A percentile compares a stretch with the other conserved stretches of the same genome.
Conservation (phyloP, 148 eudicot genomes). For the Camellia lanceoleosa region DNA sequence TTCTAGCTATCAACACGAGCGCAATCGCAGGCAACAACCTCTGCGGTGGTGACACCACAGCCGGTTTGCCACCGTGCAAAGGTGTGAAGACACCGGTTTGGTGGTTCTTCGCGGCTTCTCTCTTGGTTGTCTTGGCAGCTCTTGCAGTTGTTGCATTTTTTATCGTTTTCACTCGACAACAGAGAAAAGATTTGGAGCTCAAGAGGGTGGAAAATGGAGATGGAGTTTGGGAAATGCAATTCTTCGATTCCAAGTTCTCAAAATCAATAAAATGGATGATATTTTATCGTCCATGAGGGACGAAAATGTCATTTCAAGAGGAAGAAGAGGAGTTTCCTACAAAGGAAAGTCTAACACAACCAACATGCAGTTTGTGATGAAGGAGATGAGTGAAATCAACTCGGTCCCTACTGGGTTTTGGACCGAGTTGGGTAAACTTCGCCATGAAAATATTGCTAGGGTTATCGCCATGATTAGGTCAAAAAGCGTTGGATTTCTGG, state of each 20-base stretch:
- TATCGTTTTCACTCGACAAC: slow-evolving; percentile 16
- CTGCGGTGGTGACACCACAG: slow-evolving; percentile 38
- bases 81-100: slow-evolving; percentile 18
- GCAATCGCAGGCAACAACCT: slow-evolving; percentile 60
- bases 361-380: slow-evolving; percentile 32
- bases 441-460: slow-evolving; percentile 56
- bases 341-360: slow-evolving; percentile 28
- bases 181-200: slow-evolving; percentile 11
- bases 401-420: slow-evolving; percentile 20
- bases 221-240: slow-evolving; percentile 54
- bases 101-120: slow-evolving; percentile 27
- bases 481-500: slow-evolving; percentile 43
- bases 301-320: slow-evolving; percentile 27
- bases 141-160: slow-evolving; percentile 8
- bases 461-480: slow-evolving; percentile 45
- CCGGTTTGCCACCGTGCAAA: slow-evolving; percentile 51
- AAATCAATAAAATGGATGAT: slow-evolving; percentile 35
- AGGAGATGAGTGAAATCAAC: slow-evolving; percentile 23
- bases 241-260: slow-evolving; percentile 39
- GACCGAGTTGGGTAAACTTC: slow-evolving; percentile 43
- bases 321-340: slow-evolving; percentile 20
- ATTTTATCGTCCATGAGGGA: slow-evolving; percentile 30
- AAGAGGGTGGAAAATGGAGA: slow-evolving; percentile 41
- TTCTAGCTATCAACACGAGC: slow-evolving; percentile 55
- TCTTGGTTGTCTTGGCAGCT: slow-evolving; percentile 17